A percentile compares a stretch with the other conserved stretches of the same genome.
Conservation (phyloP, 306 rosid species). For the Myrica gale region DNA sequence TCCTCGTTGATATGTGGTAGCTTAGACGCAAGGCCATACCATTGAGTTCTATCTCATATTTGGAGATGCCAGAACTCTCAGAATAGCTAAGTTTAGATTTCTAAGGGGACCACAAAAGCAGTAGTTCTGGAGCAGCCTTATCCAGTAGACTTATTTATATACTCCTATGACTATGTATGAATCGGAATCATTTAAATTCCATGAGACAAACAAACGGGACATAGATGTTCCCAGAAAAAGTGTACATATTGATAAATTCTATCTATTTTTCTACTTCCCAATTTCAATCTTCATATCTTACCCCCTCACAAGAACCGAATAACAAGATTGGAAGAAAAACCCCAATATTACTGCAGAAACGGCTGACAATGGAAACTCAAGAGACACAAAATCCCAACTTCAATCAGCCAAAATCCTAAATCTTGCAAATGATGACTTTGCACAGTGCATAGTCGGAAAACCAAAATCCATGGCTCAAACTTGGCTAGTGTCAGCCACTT, state of each 20-base stretch:
- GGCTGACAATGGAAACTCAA: neutral
- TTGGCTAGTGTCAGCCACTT: neutral
- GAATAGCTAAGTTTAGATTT: neutral
- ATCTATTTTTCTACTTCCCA: neutral
- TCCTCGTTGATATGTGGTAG: neutral
- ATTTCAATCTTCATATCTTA: neutral
- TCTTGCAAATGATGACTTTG: neutral
- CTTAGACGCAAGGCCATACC: neutral
- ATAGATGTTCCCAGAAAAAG: neutral
- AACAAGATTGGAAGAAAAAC: neutral
- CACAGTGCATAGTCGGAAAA: neutral
- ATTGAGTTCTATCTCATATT: neutral
- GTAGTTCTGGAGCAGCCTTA: neutral
- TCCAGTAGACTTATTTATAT: neutral
- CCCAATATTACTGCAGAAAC: neutral
- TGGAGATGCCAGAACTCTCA: neutral
- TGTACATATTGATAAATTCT: neutral
- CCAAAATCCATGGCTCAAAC: neutral
- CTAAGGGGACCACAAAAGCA: slow-evolving; percentile 1
- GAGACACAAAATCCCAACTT: neutral
- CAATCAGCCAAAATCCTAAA: neutral
- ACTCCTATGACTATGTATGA: neutral
- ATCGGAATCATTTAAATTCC: neutral
- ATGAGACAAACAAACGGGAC: neutral
- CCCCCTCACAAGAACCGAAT: neutral